Evolutionary conservation across 164 flowering plant genomes (phyloP).

Genomic region (Vitis rupestris): DNA sequence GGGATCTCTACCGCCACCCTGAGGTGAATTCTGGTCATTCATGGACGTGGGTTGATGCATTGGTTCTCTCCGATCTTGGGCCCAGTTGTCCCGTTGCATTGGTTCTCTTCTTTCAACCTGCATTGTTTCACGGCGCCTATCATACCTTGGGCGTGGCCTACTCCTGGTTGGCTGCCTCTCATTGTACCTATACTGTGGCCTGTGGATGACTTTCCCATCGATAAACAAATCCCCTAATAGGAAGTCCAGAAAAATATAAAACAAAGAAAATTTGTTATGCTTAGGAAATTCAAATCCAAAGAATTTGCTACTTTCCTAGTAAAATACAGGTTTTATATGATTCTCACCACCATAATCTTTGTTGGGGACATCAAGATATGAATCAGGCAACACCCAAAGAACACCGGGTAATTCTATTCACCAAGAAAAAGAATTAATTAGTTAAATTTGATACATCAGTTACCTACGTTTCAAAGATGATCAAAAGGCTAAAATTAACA

Average conservation of each 20-base stretch:
- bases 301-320: neutral
- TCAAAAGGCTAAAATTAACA: neutral
- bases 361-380: conserved; percentile 96
- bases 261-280: neutral
- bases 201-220: conserved; percentile 91
- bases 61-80: conserved; percentile 27
- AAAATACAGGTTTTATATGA: neutral
- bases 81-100: conserved; percentile 30
- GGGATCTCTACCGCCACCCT: conserved; percentile 19
- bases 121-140: conserved; percentile 79
- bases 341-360: conserved; percentile 95
- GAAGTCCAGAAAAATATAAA: neutral
- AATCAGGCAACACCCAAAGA: conserved; percentile 97
- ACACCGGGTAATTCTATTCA: conserved; percentile 76
- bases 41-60: conserved; percentile 20
- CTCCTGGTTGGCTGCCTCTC: conserved; percentile 52
- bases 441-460: too few species aligned
- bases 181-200: conserved; percentile 76
- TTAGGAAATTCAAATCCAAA: neutral
- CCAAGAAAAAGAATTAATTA: neutral
- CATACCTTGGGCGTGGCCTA: conserved; percentile 82
- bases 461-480: neutral
- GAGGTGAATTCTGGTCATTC: conserved; percentile 23
- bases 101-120: conserved; percentile 65
- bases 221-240: conserved; percentile 76